Base-by-base conservation (phyloP, 2,329 filamentous ascomycete species). In the Beauveria scarabaeidicola region DNA sequence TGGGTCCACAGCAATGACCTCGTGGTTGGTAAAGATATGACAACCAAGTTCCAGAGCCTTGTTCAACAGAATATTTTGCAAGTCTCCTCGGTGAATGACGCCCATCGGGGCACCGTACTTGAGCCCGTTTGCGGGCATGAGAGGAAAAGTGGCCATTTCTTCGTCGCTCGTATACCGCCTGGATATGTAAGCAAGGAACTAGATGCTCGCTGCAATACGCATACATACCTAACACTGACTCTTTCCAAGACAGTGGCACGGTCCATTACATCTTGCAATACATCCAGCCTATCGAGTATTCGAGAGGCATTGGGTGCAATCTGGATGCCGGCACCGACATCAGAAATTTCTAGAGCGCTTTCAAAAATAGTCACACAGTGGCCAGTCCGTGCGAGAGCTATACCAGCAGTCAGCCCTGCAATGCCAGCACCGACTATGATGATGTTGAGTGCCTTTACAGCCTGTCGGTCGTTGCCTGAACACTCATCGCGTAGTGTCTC, bases 241-340 rank as follows among this genome's bases (percentile, higher is more conserved):
- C 65, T 63, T 19, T 68, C 63, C 17, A 68, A 53, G 2, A 70
- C 65, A n/a, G 65, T 62, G 2, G 66, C 66, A 29, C 64, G 59
- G 19, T 67, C 64, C 46, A 69, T 64, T 63, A 94, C 90, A 17
- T 80, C 77, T 19, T 80, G 74, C 89, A 89, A 93, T 61, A 88
- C 87, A 10, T 86, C 89, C 43, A 92, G 75, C 15, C 80, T 77
- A 68, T 90, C 86, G 13, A 94, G 78, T 9, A 94, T 88, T 2
- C 88, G 82, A 3, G 86, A 85, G 81, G 93, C 88, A 65, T 94
- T 95, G 0, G 90, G 90, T 0, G 90, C 88, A 61, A 93, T 78
- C 70, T 95, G 90, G 64, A 94, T 93, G 5, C 90, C 90, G 1
- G 90, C 90, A 25, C 90, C 90, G 1, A 93, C 89, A 6, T 69